Conservation (phyloP, 1,139 yeast species). For the Yarrowia galli region DNA sequence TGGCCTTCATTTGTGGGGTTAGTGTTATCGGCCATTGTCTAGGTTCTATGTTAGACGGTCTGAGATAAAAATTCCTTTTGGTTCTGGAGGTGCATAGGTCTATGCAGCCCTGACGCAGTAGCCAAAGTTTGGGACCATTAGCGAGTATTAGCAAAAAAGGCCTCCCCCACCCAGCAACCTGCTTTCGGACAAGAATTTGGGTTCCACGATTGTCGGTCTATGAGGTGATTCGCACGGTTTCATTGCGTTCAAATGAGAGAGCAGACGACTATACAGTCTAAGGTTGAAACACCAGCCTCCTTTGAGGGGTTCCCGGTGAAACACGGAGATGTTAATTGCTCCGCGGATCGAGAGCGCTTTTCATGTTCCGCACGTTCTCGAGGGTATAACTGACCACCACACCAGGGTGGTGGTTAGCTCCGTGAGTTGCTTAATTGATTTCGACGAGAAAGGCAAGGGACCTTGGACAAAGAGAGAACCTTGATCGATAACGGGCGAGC, state of each 20-base stretch:
- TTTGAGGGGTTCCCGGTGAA: conserved; percentile 24
- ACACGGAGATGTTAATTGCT: background rate
- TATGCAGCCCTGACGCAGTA: background rate
- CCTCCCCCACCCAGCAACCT: conserved; percentile 26
- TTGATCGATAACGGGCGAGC: background rate
- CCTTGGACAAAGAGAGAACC: conserved; percentile 11
- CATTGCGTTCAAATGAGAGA: conserved; percentile 7
- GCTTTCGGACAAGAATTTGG: conserved; percentile 13
- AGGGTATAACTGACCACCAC: background rate
- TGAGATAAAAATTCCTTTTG: conserved; percentile 12
- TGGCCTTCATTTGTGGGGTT: conserved; percentile 5
- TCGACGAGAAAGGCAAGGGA: conserved; percentile 16
- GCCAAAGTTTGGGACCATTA: background rate
- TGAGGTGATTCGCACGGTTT: conserved; percentile 12
- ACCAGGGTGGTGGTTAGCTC: background rate
- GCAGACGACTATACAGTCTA: background rate
- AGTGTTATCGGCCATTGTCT: conserved; percentile 2
- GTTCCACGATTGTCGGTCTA: background rate
- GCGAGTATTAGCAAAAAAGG: conserved; percentile 1
- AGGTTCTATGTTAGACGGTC: background rate
- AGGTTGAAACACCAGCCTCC: conserved; percentile 13
- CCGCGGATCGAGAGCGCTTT: background rate
- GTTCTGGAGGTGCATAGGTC: conserved; percentile 17
- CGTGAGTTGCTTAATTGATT: conserved; percentile 14
- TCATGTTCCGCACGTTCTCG: background rate